Conservation (phyloP, 192 early-diverging fungal genomes). For the Geranomyces variabilis region DNA sequence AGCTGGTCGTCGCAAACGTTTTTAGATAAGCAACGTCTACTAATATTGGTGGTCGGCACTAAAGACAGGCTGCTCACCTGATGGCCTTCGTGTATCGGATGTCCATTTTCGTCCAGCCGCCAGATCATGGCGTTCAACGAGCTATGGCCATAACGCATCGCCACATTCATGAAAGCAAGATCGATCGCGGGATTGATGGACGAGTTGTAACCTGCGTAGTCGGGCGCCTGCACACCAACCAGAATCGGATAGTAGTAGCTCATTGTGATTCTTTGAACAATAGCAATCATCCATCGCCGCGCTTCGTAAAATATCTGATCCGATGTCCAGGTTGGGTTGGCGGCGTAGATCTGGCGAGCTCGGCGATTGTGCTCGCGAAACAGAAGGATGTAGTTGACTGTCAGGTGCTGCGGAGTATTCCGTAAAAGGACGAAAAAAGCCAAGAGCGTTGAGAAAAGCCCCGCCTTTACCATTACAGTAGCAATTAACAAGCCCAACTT, state of each 20-base stretch:
- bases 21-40: neutral
- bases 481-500: too few relatives aligned
- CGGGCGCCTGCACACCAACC: slow-evolving; percentile 29
- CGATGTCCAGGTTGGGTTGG: slow-evolving; percentile 32
- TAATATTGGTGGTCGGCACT: neutral
- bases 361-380: slow-evolving; percentile 52
- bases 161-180: slow-evolving; percentile 42
- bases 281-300: slow-evolving; percentile 49
- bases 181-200: slow-evolving; percentile 37
- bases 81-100: slow-evolving; percentile 30
- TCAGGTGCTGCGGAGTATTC: slow-evolving; percentile 14
- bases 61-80: neutral
- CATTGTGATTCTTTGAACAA: slow-evolving; percentile 47
- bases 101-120: slow-evolving; percentile 33
- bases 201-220: slow-evolving; percentile 43
- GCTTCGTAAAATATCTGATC: slow-evolving; percentile 42
- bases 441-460: neutral
- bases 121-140: slow-evolving; percentile 28
- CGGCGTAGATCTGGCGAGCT: slow-evolving; percentile 31
- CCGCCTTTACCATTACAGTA: too few relatives aligned
- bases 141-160: slow-evolving; percentile 47
- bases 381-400: slow-evolving; percentile 21
- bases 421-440: neutral
- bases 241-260: slow-evolving; percentile 44
- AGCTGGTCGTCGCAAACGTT: neutral